Evolutionary conservation across 2,329 filamentous ascomycete genomes (phyloP).

Genomic region (Fusarium coffeatum): DNA sequence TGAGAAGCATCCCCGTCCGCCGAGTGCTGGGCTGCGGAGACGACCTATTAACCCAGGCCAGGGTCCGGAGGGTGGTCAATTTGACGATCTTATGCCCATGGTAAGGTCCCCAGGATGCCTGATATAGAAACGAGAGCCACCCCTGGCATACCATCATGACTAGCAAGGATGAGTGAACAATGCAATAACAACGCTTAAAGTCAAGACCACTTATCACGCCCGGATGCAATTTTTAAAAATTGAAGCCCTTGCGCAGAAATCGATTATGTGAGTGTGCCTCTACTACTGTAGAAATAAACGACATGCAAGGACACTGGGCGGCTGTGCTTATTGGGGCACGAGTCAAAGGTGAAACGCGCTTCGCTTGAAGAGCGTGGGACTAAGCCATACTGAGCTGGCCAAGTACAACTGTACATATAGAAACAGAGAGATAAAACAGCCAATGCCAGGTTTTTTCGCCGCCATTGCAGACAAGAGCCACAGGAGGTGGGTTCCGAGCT

Average conservation of each 20-base stretch:
- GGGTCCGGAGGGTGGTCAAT: slow-evolving; percentile 66
- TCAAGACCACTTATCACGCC: slow-evolving; percentile 33
- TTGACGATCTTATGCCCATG: slow-evolving; percentile 66
- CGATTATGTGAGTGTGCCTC: slow-evolving; percentile 34
- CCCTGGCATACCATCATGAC: slow-evolving; percentile 46
- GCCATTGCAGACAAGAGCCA: slow-evolving; percentile 29
- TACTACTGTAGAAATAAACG: slow-evolving; percentile 31
- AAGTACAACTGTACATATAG: slow-evolving; percentile 24
- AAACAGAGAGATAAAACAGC: slow-evolving; percentile 31
- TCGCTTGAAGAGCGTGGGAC: slow-evolving; percentile 43
- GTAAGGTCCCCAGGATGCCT: slow-evolving; percentile 59
- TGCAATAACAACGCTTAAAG: slow-evolving; percentile 33
- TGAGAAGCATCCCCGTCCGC: slow-evolving; percentile 42
- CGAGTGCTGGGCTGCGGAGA: slow-evolving; percentile 46
- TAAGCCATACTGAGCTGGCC: slow-evolving; percentile 43
- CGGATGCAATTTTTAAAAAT: slow-evolving; percentile 44
- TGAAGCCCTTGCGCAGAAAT: slow-evolving; percentile 36
- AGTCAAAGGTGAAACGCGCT: slow-evolving; percentile 45
- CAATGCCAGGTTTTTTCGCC: slow-evolving; percentile 36
- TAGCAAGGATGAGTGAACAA: slow-evolving; percentile 41
- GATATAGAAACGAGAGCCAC: slow-evolving; percentile 62
- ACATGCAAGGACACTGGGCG: slow-evolving; percentile 35
- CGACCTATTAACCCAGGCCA: slow-evolving; percentile 51
- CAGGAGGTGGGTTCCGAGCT: slow-evolving; percentile 36
- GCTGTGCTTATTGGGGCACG: slow-evolving; percentile 44